These are phyloP conservation scores for Solanum virginianum DNA, from an alignment of 257 asterid species.

Conservation along the genomic window DNA sequence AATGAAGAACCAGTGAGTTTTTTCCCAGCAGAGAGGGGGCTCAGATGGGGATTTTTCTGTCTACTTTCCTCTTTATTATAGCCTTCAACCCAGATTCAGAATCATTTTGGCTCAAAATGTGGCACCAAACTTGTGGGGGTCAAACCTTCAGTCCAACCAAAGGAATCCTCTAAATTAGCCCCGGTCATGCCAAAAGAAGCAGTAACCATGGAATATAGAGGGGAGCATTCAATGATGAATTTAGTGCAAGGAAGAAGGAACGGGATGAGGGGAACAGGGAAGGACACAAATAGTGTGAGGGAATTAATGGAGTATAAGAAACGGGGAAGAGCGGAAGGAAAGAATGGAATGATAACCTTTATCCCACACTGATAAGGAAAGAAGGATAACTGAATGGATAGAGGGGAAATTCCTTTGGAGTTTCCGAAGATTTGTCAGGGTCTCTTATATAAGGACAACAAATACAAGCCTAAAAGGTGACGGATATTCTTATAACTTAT, in stretches of 20 bases:
- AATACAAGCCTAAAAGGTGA: background rate
- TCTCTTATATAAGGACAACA: background rate
- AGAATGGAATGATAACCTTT: background rate
- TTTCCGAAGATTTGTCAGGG: background rate
- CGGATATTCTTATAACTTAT: background rate
- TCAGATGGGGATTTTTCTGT: background rate
- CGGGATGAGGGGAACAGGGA: background rate
- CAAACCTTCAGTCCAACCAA: background rate
- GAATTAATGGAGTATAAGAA: background rate
- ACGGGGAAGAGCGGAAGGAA: background rate
- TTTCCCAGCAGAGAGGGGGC: background rate
- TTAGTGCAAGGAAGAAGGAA: background rate
- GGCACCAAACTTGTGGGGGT: background rate
- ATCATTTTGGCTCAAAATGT: background rate
- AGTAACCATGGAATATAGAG: background rate
- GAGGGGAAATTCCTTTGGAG: background rate
- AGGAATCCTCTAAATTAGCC: background rate
- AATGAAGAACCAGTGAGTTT: background rate
- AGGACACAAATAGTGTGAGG: background rate
- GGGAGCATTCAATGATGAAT: background rate
- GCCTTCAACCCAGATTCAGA: background rate
- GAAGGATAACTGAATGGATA: background rate
- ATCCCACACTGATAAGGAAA: background rate
- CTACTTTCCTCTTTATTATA: background rate
- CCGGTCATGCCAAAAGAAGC: background rate